Base-by-base conservation (phyloP, 2,329 filamentous ascomycete species). In the Fusarium sp. region DNA sequence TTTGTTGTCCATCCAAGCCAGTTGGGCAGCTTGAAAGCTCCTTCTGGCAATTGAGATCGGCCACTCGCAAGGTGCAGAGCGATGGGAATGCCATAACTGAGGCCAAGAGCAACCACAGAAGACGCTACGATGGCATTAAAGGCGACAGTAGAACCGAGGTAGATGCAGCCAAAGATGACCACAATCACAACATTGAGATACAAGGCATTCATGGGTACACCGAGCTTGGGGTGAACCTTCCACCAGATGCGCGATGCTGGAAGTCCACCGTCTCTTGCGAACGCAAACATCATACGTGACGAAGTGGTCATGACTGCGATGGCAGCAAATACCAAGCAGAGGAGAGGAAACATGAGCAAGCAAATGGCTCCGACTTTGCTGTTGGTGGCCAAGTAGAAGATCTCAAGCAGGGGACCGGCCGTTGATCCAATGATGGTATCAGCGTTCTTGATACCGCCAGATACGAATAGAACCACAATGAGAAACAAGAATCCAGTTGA, bases 61-160 rank as follows among this genome's bases (percentile, higher is more conserved):
- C 92, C 90, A 8, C 89, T 88, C 8, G 92, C 80, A 62, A 90
- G 88, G 76, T 94, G 93, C 74, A 95, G 90, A 1, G 88, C 85
- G 52, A 94, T 89, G 0, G 93, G 93, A 44, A 95, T 93, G 11
- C 89, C 93, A 75, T 95, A 95, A 6, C 91, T 92, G 10, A 95
- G 83, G 12, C 91, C 90, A 0, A 95, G 86, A 3, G 92, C 89
- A 13, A 94, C 92, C 1, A 95, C 92, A 0, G 91, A 92, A 0
- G 92, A 89, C 0, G 91, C 90, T 3, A 92, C 87, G 74, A 94
- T 92, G 20, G 92, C 92, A 47, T 92, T 93, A 81, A 94, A 93
- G 0, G 92, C 92, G 67, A 69, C 75, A 1, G 82, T 85, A 5
- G 90, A 93, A 1, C 91, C 92, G 6, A 94, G 85, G 80, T 93